Percentiles rank a stretch among this genome's conserved stretches.
Evolutionary conservation across 495 filamentous ascomycete species (phyloP).

Genomic region (Xylaria intraflava): DNA sequence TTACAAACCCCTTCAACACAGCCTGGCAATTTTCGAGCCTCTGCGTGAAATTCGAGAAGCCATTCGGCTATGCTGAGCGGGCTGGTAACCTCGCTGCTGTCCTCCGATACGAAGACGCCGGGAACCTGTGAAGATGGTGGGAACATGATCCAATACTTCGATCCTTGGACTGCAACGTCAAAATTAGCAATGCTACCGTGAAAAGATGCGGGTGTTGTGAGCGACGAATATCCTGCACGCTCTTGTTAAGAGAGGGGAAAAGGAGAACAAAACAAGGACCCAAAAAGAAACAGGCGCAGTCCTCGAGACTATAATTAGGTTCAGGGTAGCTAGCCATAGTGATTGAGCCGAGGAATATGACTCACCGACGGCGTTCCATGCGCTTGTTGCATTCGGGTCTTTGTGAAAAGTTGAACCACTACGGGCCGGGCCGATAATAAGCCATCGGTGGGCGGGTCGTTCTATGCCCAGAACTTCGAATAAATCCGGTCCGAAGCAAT

Average conservation of each 20-base stretch:
- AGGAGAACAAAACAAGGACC: not conserved
- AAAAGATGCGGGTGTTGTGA: not conserved
- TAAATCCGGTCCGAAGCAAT: conserved; percentile 82
- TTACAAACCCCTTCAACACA: conserved; percentile 83
- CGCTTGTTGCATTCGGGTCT: conserved; percentile 61
- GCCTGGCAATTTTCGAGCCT: conserved; percentile 68
- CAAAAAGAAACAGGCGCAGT: not conserved
- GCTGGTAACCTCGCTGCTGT: conserved; percentile 90
- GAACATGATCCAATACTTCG: conserved; percentile 97
- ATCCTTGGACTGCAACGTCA: conserved; percentile 51
- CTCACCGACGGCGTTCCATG: conserved; percentile 81
- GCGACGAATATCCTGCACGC: not conserved
- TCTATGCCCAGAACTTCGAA: conserved; percentile 75
- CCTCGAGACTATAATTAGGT: not conserved
- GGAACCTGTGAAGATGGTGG: conserved; percentile 58
- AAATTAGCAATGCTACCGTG: not conserved
- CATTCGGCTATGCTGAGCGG: conserved; percentile 95
- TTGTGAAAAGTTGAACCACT: conserved; percentile 97
- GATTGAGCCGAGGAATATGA: not conserved
- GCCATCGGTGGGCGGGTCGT: conserved; percentile 83
- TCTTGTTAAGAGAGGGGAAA: not conserved
- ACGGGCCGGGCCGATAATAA: conserved; percentile 83
- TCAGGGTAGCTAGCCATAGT: not conserved
- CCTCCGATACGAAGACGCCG: conserved; percentile 84
- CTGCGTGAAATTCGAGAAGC: conserved; percentile 84